Base-by-base conservation (phyloP, 768 basidiomycete genomes). In the Pulveroboletus sp. region DNA sequence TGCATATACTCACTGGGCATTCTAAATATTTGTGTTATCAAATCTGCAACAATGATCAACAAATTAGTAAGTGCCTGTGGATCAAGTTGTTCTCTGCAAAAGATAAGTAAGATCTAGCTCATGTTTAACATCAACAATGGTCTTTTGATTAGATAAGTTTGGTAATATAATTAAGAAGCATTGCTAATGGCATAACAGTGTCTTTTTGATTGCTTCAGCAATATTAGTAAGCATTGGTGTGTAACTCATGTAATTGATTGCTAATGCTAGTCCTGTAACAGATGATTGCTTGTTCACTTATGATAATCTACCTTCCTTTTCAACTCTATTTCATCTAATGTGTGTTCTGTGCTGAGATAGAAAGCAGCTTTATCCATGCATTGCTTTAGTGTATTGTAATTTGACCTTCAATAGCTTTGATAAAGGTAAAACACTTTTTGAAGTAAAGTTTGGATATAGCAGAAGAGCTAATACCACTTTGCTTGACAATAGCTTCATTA, bases 201-300 rank as follows among this genome's bases (percentile, higher is more conserved):
- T 82, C 5, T 82, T 79, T 52, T 82, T 81, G 3, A 67, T 82
- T 24, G 79, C 76, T 36, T 82, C 81, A 9, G 63, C 83, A 43
- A 62, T 82, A 31, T 78, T 82, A 17, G 81, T 79, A 53, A 26
- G 59, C 32, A 30, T 28, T 28, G 8, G 18, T 18, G 6, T 8
- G n/a, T 46, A 2, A 15, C 32, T n/a, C n/a, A n/a, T n/a, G n/a
- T 14, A 10, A 51, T 8, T 3, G 5, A 4, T 13, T 9, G 26
- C 18, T 56, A 31, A 51, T 46, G 33, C 6, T 14, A 43, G 46
- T 39, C 18, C 1, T 37, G 15, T 27, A 8, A 36, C 50, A 82
- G 80, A 83, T 83, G 55, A 54, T 71, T 18, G 71, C 70, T 5
- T 76, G 76, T 35, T 75, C 74, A 0, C 5, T 1, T 1, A 32